Evolutionary conservation across 345 rosid species (phyloP), one percentile per base, ranked within the genome.

Genomic region (Anacardium occidentale): DNA sequence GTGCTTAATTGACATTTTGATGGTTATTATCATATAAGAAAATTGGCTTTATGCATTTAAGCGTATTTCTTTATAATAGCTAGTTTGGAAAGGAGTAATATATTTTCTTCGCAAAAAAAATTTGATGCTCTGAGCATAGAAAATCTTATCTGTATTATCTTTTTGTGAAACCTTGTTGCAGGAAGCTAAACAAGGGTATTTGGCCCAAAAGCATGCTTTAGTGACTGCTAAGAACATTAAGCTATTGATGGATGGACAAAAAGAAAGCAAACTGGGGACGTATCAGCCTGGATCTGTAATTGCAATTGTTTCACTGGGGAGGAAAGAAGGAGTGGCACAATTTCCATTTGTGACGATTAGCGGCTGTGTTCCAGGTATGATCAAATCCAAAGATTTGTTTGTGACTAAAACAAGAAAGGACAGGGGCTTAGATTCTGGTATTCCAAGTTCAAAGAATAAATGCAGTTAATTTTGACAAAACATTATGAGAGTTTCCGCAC

Each of bases 101-200:
- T 1, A 10, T 54, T 14, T 26, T 42, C 34, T 22, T 24, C 53
- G 15, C 26, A 22, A 8, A 54, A 13, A 29, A 9, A n/a, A n/a
- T 20, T 12, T 7, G 20, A 10, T 3, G 14, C 0, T 18, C 18
- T 60, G 18, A 22, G 12, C 9, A 11, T 70, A 37, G 40, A 44
- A 56, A 18, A 24, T 58, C 18, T 70, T 24, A 70, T 57, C 44
- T 1, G 10, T 55, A 55, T 44, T 48, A 7, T 64, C 57, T 29
- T 40, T 2, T 10, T 55, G 54, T 52, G 21, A 50, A 67, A 48
- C 34, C 54, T 63, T 37, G 9, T 20, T 26, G 45, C 83, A 91
- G 98, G 98, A 94, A 79, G 78, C 81, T 72, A 87, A 91, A 55
- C 97, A 91, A 80, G 98, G 96, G 53, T 88, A 83, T 64, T 56